phyloP scores from a whole-genome alignment of 352 stramenopile species.

The Globisporangium alternatum region DNA sequence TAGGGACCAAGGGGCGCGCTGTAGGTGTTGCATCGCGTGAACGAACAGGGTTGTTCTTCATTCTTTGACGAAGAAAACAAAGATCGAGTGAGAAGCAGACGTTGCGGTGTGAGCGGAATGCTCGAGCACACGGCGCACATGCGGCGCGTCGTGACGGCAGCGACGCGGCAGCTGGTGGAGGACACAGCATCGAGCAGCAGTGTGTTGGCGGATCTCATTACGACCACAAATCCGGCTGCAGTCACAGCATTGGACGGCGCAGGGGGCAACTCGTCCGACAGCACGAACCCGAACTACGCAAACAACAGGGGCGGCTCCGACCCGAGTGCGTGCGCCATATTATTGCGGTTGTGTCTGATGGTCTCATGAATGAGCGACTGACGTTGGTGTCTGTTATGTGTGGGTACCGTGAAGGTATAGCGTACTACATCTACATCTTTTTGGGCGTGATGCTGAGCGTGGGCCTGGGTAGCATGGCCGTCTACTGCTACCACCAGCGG shows the following conservation, averaged over 20 bases:
- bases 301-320: background rate
- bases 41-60: background rate
- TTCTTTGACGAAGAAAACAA: background rate
- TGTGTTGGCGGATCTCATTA: background rate
- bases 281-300: slow-evolving; percentile 3
- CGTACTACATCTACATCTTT: slow-evolving; percentile 78
- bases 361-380: background rate
- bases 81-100: background rate
- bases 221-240: background rate
- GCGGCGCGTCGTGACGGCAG: background rate
- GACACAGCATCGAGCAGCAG: background rate
- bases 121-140: background rate
- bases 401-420: slow-evolving; percentile 23
- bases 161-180: background rate
- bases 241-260: background rate
- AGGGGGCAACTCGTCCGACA: background rate
- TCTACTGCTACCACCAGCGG: slow-evolving; percentile 71
- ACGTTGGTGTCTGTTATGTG: background rate
- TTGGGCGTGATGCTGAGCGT: slow-evolving; percentile 55
- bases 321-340: background rate
- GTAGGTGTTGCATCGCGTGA: background rate
- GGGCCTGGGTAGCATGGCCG: slow-evolving; percentile 33
- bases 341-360: background rate
- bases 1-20: background rate
- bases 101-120: background rate